These are phyloP conservation scores for Moniliophthora roreri DNA, from an alignment of 1,284 basidiomycete genomes.

Conservation along the genomic window DNA sequence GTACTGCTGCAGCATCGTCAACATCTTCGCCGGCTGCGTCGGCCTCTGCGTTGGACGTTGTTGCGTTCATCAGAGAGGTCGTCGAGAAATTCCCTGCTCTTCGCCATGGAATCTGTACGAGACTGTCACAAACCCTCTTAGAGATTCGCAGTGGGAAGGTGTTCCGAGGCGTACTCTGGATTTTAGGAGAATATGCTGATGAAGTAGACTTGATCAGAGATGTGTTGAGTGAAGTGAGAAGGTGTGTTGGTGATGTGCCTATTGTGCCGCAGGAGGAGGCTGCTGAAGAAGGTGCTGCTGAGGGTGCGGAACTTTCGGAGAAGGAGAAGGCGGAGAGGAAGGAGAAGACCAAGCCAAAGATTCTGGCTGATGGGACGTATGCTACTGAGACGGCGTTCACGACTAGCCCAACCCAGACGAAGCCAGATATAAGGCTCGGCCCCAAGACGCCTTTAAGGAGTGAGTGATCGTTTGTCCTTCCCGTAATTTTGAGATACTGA, in stretches of 20 bases:
- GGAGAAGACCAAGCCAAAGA: constrained; percentile 46
- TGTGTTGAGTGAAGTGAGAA: constrained; percentile 81
- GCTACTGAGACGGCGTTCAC: constrained; percentile 95
- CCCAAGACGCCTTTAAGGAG: constrained; percentile 89
- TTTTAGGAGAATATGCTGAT: constrained; percentile 93
- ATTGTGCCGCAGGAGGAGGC: constrained; percentile 92
- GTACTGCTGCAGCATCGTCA: constrained; percentile 95
- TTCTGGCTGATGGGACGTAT: constrained; percentile 96
- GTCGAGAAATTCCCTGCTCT: constrained; percentile 97
- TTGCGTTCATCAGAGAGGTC: constrained; percentile 65
- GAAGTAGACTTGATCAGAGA: constrained; percentile 64
- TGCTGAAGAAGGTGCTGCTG: constrained; percentile 54
- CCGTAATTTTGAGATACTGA: constrained; percentile 6
- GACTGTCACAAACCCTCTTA: constrained; percentile 80
- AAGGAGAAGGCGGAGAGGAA: constrained; percentile 43
- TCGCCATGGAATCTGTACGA: constrained; percentile 83
- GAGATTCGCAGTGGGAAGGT: constrained; percentile 98
- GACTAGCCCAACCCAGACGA: constrained; percentile 60
- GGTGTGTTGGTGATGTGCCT: constrained; percentile 93
- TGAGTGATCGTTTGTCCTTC: constrained; percentile 29
- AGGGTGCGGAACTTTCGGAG: constrained; percentile 40
- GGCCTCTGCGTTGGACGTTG: constrained; percentile 14
- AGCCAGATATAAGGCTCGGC: constrained; percentile 84
- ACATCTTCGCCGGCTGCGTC: constrained; percentile 20
- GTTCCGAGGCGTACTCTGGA: constrained; percentile 96